A percentile compares a stretch with the other conserved stretches of the same genome.
Evolutionary conservation across 179 eudicot genomes (phyloP).

Genomic region (Silene noctiflora): DNA sequence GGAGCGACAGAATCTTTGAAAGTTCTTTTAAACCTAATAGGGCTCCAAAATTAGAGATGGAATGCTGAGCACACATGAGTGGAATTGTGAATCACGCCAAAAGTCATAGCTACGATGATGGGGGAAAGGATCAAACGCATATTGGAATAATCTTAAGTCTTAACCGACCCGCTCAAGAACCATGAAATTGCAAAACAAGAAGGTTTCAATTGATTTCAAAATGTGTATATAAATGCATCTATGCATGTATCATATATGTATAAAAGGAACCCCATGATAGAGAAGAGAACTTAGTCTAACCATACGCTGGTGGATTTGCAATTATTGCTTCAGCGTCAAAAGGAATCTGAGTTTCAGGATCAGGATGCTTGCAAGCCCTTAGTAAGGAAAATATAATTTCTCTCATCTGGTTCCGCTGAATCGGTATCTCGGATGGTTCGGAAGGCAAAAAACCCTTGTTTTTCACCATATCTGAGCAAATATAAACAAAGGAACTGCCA

Average conservation of each 20-base stretch:
- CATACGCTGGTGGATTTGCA: conserved; percentile 93
- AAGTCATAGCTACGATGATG: too few species aligned
- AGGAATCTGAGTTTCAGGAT: conserved; percentile 50
- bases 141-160: not conserved
- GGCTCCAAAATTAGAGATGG: too few species aligned
- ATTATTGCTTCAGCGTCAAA: conserved; percentile 80
- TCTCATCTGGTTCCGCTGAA: conserved; percentile 64
- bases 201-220: too few species aligned
- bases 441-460: conserved; percentile 93
- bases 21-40: too few species aligned
- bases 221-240: not conserved
- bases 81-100: too few species aligned
- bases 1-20: too few species aligned
- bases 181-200: not conserved
- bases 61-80: too few species aligned
- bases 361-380: conserved; percentile 71
- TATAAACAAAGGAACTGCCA: not conserved
- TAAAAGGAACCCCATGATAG: not conserved
- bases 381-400: conserved; percentile 68
- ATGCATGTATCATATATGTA: not conserved
- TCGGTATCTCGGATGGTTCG: conserved; percentile 71
- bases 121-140: too few species aligned
- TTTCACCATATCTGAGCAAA: conserved; percentile 72
- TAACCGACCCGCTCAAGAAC: not conserved
- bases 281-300: conserved; percentile 36